Conservation (phyloP, 2,329 filamentous ascomycete species). For the Leptodontidium sp. region DNA sequence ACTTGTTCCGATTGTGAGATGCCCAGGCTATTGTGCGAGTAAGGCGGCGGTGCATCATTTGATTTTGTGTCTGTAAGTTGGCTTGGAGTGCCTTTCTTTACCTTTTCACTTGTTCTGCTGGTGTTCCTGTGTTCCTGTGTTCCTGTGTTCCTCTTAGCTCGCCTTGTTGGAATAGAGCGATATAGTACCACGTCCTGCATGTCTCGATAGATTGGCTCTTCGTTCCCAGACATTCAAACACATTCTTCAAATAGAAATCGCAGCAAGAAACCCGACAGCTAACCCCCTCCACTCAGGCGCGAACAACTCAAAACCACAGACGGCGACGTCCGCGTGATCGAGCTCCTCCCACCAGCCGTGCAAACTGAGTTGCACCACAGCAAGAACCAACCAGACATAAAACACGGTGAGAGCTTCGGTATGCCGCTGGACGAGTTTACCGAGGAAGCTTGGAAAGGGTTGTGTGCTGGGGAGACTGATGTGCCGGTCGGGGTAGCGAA, state of each 20-base stretch:
- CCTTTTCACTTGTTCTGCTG: too few species aligned
- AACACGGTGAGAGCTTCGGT: constrained; percentile 53
- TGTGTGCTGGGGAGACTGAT: constrained; percentile 29
- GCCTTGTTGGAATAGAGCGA: too few species aligned
- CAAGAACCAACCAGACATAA: constrained; percentile 49
- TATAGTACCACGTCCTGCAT: too few species aligned
- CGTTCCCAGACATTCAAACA: too few species aligned
- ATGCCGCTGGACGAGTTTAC: constrained; percentile 58
- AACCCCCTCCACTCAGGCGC: constrained; percentile 32
- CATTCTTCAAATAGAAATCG: too few species aligned
- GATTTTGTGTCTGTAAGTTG: constrained; percentile 47
- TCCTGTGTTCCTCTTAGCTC: too few species aligned
- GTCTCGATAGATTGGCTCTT: too few species aligned
- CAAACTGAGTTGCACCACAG: constrained; percentile 55
- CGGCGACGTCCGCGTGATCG: constrained; percentile 48
- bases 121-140: too few species aligned
- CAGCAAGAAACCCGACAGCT: too few species aligned
- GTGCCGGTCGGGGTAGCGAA: constrained; percentile 35
- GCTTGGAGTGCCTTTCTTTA: too few species aligned
- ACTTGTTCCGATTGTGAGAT: constrained; percentile 34
- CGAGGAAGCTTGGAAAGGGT: constrained; percentile 45
- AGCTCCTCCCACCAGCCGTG: constrained; percentile 51
- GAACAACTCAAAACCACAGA: constrained; percentile 49
- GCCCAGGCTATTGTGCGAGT: constrained; percentile 51
- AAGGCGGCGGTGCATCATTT: constrained; percentile 56